phyloP scores from a whole-genome alignment of 2,329 filamentous ascomycete species.

The Sporothrix euskadiensis region DNA sequence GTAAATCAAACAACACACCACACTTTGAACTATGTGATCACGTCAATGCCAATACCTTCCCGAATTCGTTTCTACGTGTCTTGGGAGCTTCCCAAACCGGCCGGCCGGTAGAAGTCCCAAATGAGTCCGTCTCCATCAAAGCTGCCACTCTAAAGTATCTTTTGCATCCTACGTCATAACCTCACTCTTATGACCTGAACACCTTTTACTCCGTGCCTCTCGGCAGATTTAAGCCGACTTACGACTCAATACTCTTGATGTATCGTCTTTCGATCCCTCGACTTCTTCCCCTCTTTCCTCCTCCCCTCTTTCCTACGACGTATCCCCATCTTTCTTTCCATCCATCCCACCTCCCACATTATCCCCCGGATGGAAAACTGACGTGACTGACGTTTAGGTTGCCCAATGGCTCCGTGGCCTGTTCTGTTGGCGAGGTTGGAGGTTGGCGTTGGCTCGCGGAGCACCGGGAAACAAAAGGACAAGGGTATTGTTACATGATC shows the following conservation, averaged over 20 bases:
- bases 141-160: not conserved
- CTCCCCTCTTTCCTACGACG: not conserved
- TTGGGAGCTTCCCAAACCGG: not conserved
- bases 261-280: not conserved
- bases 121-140: not conserved
- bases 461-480: not conserved
- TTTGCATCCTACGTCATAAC: not conserved
- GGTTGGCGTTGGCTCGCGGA: not conserved
- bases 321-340: no score
- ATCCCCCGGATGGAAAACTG: not conserved
- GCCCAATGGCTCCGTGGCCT: not conserved
- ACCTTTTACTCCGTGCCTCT: not conserved
- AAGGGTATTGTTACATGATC: constrained; percentile 16
- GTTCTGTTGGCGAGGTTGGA: not conserved
- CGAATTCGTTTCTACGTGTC: not conserved
- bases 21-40: not conserved
- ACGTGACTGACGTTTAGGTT: not conserved
- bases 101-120: not conserved
- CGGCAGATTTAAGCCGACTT: not conserved
- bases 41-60: not conserved
- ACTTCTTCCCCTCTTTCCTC: not conserved
- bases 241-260: not conserved
- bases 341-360: not conserved
- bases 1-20: not conserved
- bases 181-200: not conserved